phyloP scores from a whole-genome alignment of 208 protist genomes.

The Novymonas esmeraldas region DNA sequence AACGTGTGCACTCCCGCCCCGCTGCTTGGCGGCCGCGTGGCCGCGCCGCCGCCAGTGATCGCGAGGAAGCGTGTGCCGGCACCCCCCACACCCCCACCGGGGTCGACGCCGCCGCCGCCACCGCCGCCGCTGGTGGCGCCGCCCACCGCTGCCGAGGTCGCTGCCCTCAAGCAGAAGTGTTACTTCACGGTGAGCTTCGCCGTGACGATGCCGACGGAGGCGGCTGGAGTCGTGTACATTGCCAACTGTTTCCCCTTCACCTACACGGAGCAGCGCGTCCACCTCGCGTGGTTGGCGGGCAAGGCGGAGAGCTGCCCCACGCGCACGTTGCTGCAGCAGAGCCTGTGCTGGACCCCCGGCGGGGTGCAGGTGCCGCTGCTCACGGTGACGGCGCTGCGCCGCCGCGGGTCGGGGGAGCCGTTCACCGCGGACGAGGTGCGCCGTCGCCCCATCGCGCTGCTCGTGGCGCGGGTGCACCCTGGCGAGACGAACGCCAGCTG shows the following conservation, averaged over 20 bases:
- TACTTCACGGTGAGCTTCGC: slow-evolving; percentile 95
- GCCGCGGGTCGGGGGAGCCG: slow-evolving; percentile 10
- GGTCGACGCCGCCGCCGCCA: background rate
- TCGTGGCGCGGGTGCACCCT: slow-evolving; percentile 97
- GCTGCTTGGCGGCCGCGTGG: slow-evolving; percentile 5
- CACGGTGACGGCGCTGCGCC: slow-evolving; percentile 82
- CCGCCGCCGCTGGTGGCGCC: background rate
- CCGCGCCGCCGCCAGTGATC: slow-evolving; percentile 18
- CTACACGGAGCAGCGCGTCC: slow-evolving; percentile 88
- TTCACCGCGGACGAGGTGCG: slow-evolving; percentile 54
- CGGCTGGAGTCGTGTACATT: slow-evolving; percentile 87
- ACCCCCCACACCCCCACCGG: background rate
- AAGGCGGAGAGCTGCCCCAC: slow-evolving; percentile 1
- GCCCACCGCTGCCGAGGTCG: slow-evolving; percentile 8
- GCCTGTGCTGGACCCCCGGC: slow-evolving; percentile 87
- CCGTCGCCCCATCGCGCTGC: slow-evolving; percentile 72
- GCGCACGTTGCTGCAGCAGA: slow-evolving; percentile 33
- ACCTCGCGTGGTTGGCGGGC: slow-evolving; percentile 51
- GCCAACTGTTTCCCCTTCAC: slow-evolving; percentile 97
- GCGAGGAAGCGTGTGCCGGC: slow-evolving; percentile 17
- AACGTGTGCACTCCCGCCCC: slow-evolving; percentile 1
- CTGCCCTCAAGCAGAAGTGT: slow-evolving; percentile 24
- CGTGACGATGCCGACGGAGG: slow-evolving; percentile 74
- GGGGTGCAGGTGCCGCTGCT: slow-evolving; percentile 91
- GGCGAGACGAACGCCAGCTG: slow-evolving; percentile 97